phyloP scores from a whole-genome alignment of 108 stramenopile species.

The Aurantiochytrium sp. region DNA sequence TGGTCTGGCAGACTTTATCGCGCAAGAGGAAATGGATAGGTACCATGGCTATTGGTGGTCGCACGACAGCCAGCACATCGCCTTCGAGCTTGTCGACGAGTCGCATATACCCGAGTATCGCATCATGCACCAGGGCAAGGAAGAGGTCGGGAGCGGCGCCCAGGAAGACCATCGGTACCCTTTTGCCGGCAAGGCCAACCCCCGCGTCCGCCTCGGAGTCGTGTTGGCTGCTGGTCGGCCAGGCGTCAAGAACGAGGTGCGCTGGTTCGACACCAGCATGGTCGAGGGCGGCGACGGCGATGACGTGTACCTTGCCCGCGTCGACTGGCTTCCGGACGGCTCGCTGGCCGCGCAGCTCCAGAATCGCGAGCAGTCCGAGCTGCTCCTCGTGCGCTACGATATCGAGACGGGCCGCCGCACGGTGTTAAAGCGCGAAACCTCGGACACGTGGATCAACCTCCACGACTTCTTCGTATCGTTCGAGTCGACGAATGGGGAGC shows the following conservation, averaged over 20 bases:
- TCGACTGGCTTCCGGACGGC: conserved; percentile 75
- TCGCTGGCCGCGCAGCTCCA: conserved; percentile 75
- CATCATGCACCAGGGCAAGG: conserved; percentile 67
- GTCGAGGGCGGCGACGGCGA: conserved; percentile 59
- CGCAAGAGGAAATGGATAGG: conserved; percentile 91
- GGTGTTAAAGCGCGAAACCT: conserved; percentile 66
- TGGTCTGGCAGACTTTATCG: conserved; percentile 84
- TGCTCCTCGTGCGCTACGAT: conserved; percentile 63
- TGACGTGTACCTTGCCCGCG: conserved; percentile 74
- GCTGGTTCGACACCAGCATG: conserved; percentile 38
- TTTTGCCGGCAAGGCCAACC: conserved; percentile 81
- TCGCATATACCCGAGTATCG: conserved; percentile 70
- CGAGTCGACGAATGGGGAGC: not conserved
- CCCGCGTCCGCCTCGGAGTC: conserved; percentile 65
- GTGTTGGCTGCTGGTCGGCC: conserved; percentile 44
- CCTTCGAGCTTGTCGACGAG: conserved; percentile 77
- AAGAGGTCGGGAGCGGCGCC: conserved; percentile 34
- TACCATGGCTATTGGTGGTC: conserved; percentile 88
- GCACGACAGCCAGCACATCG: conserved; percentile 59
- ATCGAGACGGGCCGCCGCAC: conserved; percentile 43
- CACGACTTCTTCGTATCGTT: conserved; percentile 67
- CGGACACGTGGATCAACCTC: conserved; percentile 82
- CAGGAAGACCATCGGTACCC: conserved; percentile 88
- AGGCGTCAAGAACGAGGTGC: too few relatives aligned
- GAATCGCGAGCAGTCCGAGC: conserved; percentile 70